phyloP scores from a whole-genome alignment of 176 grass and related monocot species.

The Themeda triandra region DNA sequence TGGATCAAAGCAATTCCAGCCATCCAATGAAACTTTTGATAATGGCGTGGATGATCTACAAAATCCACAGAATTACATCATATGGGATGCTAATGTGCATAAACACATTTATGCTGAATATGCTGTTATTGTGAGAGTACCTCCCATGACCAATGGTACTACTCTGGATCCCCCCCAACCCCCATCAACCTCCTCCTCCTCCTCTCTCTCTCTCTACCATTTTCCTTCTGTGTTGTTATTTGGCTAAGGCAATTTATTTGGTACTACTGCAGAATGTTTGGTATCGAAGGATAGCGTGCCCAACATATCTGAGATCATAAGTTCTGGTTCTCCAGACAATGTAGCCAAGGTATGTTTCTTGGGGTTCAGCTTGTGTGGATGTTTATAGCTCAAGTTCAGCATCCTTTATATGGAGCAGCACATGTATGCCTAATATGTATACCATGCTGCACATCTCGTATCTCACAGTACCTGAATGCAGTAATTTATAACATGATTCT shows the following conservation, averaged over 20 bases:
- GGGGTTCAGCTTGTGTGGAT: background rate
- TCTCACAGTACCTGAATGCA: background rate
- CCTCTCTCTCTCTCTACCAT: background rate
- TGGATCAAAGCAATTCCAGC: slow-evolving; percentile 71
- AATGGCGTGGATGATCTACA: slow-evolving; percentile 69
- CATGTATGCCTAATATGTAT: background rate
- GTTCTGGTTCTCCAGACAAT: slow-evolving; percentile 40
- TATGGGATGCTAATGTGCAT: slow-evolving; percentile 68
- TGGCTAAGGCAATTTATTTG: slow-evolving; percentile 11
- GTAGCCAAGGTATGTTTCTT: slow-evolving; percentile 48
- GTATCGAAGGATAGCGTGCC: slow-evolving; percentile 35
- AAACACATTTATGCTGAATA: slow-evolving; percentile 72
- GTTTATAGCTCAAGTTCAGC: background rate
- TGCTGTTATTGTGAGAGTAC: slow-evolving; percentile 57
- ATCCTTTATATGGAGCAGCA: background rate
- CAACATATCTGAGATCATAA: slow-evolving; percentile 39
- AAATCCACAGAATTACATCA: slow-evolving; percentile 69
- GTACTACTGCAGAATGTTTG: slow-evolving; percentile 40
- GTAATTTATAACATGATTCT: slow-evolving; percentile 4
- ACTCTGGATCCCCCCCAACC: background rate
- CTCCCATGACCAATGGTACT: slow-evolving; percentile 54
- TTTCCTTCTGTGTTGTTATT: slow-evolving; percentile 5
- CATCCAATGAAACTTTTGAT: slow-evolving; percentile 63
- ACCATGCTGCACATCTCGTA: background rate
- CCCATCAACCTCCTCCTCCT: too few relatives aligned